Evolutionary conservation across 257 asterid genomes (phyloP).

Genomic region (Capsicum chinense): DNA sequence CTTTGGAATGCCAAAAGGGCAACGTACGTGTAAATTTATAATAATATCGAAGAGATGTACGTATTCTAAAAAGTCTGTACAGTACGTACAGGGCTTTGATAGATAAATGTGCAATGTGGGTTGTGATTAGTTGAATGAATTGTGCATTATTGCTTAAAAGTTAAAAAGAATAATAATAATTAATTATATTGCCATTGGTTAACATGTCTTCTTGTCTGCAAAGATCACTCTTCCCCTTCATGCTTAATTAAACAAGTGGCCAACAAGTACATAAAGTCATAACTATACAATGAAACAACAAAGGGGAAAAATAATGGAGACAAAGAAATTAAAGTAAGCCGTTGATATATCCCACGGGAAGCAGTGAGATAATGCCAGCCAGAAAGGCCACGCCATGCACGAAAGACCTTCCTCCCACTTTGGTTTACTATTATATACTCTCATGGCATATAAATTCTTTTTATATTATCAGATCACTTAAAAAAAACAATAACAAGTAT

Average conservation of each 20-base stretch:
- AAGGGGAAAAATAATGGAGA: not conserved
- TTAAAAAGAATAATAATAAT: slow-evolving; percentile 30
- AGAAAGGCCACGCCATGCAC: slow-evolving; percentile 51
- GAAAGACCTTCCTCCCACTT: slow-evolving; percentile 22
- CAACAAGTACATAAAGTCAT: slow-evolving; percentile 72
- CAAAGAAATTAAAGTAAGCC: slow-evolving; percentile 23
- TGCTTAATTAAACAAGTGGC: slow-evolving; percentile 59
- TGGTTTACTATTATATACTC: not conserved
- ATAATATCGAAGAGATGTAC: slow-evolving; percentile 22
- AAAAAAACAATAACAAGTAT: not conserved
- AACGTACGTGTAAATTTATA: not conserved
- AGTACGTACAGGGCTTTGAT: slow-evolving; percentile 38
- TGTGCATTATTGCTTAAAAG: slow-evolving; percentile 57
- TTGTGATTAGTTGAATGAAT: slow-evolving; percentile 33
- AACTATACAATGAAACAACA: slow-evolving; percentile 41
- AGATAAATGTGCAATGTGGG: slow-evolving; percentile 35
- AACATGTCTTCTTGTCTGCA: slow-evolving; percentile 61
- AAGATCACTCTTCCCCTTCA: slow-evolving; percentile 31
- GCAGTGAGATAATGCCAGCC: slow-evolving; percentile 38
- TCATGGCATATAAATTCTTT: not conserved
- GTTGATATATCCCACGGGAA: not conserved
- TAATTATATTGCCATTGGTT: slow-evolving; percentile 32
- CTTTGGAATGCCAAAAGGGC: slow-evolving; percentile 23
- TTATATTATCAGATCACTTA: not conserved
- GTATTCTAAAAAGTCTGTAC: slow-evolving; percentile 39